These are phyloP conservation scores for Gossypium stocksii DNA, from an alignment of 345 rosid species.

Conservation along the genomic window DNA sequence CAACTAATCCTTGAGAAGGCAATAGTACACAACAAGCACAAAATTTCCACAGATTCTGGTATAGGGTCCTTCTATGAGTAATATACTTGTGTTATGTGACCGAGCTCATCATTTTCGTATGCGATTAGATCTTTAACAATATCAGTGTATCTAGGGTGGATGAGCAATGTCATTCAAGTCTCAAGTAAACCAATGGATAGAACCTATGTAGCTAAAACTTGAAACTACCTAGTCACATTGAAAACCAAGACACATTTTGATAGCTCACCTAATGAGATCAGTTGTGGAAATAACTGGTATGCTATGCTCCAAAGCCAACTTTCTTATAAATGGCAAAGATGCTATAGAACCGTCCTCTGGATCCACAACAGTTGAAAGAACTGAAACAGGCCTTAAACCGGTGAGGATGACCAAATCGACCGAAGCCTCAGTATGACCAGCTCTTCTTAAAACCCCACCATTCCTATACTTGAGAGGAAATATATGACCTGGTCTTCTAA, in stretches of 20 bases:
- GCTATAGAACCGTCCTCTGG: slow-evolving; percentile 70
- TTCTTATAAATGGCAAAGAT: slow-evolving; percentile 40
- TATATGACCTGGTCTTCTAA: slow-evolving; percentile 87
- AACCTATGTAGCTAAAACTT: background rate
- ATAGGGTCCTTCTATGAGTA: background rate
- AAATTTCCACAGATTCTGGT: background rate
- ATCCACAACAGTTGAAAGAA: slow-evolving; percentile 65
- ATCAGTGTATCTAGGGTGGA: background rate
- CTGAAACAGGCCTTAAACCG: slow-evolving; percentile 58
- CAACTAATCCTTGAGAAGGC: background rate
- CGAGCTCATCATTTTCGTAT: background rate
- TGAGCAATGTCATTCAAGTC: background rate
- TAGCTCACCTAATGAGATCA: slow-evolving; percentile 66
- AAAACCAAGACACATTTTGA: background rate
- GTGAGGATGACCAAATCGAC: slow-evolving; percentile 62
- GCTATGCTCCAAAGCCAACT: slow-evolving; percentile 47
- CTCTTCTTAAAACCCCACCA: slow-evolving; percentile 84
- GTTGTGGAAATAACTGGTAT: slow-evolving; percentile 67
- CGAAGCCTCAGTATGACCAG: slow-evolving; percentile 90
- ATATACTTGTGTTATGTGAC: background rate
- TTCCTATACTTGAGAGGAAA: slow-evolving; percentile 81
- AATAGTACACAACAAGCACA: background rate
- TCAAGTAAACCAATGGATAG: background rate
- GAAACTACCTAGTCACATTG: background rate
- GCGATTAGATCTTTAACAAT: background rate